phyloP scores from a whole-genome alignment of 495 filamentous ascomycete genomes.

The Echria macrotheca region DNA sequence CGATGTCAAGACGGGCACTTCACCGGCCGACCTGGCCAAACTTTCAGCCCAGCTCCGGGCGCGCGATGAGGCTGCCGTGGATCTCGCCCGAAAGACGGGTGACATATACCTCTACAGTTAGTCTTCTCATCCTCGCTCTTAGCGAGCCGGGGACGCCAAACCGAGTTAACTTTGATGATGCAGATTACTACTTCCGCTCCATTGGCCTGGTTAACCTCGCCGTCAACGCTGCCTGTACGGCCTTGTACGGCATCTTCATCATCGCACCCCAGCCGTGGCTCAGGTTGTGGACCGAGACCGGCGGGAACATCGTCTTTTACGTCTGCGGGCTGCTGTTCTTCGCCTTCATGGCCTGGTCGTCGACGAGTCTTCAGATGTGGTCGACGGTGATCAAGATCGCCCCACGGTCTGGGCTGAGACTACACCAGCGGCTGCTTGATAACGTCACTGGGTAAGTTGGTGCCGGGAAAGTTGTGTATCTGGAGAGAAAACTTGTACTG shows the following conservation, averaged over 20 bases:
- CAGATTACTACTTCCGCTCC: constrained; percentile 52
- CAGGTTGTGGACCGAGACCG: constrained; percentile 32
- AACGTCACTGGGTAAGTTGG: constrained; percentile 16
- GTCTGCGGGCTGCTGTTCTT: constrained; percentile 26
- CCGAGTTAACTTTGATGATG: no score
- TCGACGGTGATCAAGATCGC: constrained; percentile 8
- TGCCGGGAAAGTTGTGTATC: not conserved
- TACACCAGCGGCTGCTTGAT: constrained; percentile 19
- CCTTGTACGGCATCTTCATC: constrained; percentile 30
- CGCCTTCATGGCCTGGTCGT: constrained; percentile 25
- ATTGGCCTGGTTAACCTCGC: constrained; percentile 44
- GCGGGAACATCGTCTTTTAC: constrained; percentile 18
- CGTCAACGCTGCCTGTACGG: constrained; percentile 32
- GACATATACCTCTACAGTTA: constrained; percentile 25
- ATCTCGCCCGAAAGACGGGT: constrained; percentile 15
- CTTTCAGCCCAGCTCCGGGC: constrained; percentile 3
- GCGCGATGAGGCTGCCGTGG: constrained; percentile 3
- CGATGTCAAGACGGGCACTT: not conserved
- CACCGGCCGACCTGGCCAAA: not conserved
- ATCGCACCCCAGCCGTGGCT: constrained; percentile 38
- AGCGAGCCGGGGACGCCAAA: no score
- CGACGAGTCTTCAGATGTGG: constrained; percentile 26
- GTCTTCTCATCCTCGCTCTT: no score
- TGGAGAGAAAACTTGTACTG: not conserved
- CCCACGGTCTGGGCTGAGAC: constrained; percentile 11